A percentile compares a stretch with the other conserved stretches of the same genome.
Conservation (phyloP, 2,329 filamentous ascomycete genomes). For the Aspergillus jensenii region DNA sequence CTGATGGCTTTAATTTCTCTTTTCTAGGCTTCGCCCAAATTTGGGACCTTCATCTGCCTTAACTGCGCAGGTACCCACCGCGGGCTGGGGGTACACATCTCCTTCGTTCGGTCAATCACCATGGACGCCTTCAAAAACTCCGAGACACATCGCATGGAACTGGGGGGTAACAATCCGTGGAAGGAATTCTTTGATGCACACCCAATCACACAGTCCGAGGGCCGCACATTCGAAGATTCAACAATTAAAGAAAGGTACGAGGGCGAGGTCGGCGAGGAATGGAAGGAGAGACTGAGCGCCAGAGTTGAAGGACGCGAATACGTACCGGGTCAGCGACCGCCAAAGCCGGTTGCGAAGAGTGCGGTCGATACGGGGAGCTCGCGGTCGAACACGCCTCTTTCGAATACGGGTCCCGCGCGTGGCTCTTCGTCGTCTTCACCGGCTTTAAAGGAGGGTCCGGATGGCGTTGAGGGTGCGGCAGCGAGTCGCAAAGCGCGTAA, state of each 20-base stretch:
- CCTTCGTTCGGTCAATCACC: constrained; percentile 93
- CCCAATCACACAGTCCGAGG: constrained; percentile 64
- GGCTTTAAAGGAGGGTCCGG: constrained; percentile 9
- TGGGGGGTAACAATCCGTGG: constrained; percentile 87
- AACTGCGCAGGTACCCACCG: constrained; percentile 93
- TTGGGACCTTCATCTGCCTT: constrained; percentile 98
- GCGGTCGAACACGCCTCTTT: constrained; percentile 29
- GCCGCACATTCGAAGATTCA: constrained; percentile 76
- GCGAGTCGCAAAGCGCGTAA: constrained; percentile 63
- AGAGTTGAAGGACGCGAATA: constrained; percentile 89
- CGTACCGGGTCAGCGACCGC: constrained; percentile 66
- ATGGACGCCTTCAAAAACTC: constrained; percentile 97
- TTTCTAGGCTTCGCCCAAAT: constrained; percentile 75
- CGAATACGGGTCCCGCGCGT: constrained; percentile 15
- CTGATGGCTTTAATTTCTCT: not conserved
- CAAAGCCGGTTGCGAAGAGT: constrained; percentile 36
- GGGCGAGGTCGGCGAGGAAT: constrained; percentile 88
- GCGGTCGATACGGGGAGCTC: constrained; percentile 34
- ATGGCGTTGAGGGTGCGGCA: constrained; percentile 32
- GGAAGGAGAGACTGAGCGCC: constrained; percentile 83
- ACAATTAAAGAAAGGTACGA: constrained; percentile 90
- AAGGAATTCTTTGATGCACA: constrained; percentile 80
- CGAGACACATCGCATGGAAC: constrained; percentile 91
- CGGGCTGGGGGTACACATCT: constrained; percentile 94
- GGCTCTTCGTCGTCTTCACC: constrained; percentile 26